Evolutionary conservation across 1,284 basidiomycete species (phyloP).

Genomic region (Takashimella koratensis): DNA sequence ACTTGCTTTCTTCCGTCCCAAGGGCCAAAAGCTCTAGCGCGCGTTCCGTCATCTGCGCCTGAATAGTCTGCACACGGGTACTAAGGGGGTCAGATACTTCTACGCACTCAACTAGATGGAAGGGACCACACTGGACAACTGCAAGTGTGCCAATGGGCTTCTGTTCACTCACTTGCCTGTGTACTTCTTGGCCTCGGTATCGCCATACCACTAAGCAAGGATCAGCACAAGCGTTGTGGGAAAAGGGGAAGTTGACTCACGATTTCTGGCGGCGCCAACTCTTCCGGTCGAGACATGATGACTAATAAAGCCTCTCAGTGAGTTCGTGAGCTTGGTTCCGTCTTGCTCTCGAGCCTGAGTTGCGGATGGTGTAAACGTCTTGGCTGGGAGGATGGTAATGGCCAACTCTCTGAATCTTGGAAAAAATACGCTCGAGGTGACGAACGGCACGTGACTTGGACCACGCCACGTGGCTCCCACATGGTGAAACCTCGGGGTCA

Average conservation of each 20-base stretch:
- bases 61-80: constrained; percentile 90
- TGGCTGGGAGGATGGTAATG: too few relatives aligned
- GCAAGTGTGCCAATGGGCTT: too few relatives aligned
- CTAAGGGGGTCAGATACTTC: too few relatives aligned
- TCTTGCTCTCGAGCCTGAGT: too few relatives aligned
- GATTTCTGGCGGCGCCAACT: constrained; percentile 93
- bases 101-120: too few relatives aligned
- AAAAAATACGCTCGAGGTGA: too few relatives aligned
- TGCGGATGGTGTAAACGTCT: too few relatives aligned
- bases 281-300: constrained; percentile 89
- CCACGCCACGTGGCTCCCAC: too few relatives aligned
- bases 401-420: too few relatives aligned
- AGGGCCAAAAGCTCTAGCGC: constrained; percentile 87
- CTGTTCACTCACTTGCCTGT: constrained; percentile 81
- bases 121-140: too few relatives aligned
- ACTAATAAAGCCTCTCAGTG: neutral
- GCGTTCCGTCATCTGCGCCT: constrained; percentile 96
- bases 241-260: constrained; percentile 54
- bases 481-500: too few relatives aligned
- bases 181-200: constrained; percentile 92
- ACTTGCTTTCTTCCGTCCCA: constrained; percentile 67
- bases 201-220: constrained; percentile 82
- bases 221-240: constrained; percentile 8
- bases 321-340: neutral
- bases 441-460: too few relatives aligned